Base-by-base conservation (phyloP, 495 filamentous ascomycete species). In the Podospora appendiculata region DNA sequence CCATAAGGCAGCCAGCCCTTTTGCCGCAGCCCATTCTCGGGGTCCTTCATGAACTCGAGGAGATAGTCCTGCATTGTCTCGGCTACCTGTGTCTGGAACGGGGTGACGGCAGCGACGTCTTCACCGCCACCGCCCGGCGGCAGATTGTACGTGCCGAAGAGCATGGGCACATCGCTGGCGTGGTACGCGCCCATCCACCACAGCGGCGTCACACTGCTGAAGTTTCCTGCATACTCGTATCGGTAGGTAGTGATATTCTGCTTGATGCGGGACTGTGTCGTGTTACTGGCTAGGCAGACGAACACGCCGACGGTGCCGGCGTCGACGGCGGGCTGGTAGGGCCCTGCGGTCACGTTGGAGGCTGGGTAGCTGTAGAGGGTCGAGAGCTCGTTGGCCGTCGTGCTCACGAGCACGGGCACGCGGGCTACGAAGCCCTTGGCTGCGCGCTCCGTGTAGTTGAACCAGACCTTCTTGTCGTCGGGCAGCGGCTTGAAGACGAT, bases 161-260 rank as follows among this genome's bases (percentile, higher is more conserved):
- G 58, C 44, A 76, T 68, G 2, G 74, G 73, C 4, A 76, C 50
- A 46, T 79, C 70, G 39, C 67, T 64, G 2, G 63, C 66, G 50
- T 80, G 77, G 45, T 77, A 80, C n/a, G 77, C 76, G 8, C 76
- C 76, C 52, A 78, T 66, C 72, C 71, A 75, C 16, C 52, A 7
- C 32, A 59, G 63, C 0, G 67, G 66, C 16, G 65, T 73, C 9
- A 80, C 19, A 44, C 71, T 76, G 12, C 65, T 56, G 51, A 71
- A 80, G 44, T 71, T 76, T 0, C 76, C 78, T 12, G 65, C 65
- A 47, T 78, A 78, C 49, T 73, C 62, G 55, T 76, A 81, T n/a
- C 77, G 67, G 56, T 69, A 79, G 4, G 70, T 76, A 13, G 72
- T 69, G 32, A 73, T 54, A 11, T 64, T 53, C 25, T 57, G 58